A percentile compares a stretch with the other conserved stretches of the same genome.
Evolutionary conservation across 2,329 filamentous ascomycete species (phyloP).

Genomic region (Chaetomium sp.): DNA sequence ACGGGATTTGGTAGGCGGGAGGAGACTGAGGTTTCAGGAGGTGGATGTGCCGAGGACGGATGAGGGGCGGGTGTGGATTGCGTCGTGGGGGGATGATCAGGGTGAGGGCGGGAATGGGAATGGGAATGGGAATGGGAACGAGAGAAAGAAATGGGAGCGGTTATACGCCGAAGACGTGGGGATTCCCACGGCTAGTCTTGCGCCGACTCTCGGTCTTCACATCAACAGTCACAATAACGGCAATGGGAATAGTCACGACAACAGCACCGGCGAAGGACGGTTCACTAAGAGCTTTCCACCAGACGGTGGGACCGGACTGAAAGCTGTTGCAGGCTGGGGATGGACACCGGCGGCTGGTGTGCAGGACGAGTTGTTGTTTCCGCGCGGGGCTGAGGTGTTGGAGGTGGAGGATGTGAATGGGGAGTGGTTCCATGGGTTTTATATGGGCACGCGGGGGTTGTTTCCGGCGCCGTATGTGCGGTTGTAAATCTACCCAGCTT

Average conservation of each 20-base stretch:
- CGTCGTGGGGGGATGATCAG: slow-evolving; percentile 41
- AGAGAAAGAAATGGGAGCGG: slow-evolving; percentile 33
- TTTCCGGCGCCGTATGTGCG: slow-evolving; percentile 73
- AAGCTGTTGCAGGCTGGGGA: slow-evolving; percentile 62
- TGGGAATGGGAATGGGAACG: slow-evolving; percentile 16
- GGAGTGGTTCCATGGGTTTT: slow-evolving; percentile 84
- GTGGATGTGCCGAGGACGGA: background rate
- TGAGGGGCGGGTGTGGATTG: slow-evolving; percentile 37
- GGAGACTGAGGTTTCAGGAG: slow-evolving; percentile 56
- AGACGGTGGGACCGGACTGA: slow-evolving; percentile 64
- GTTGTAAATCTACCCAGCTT: background rate
- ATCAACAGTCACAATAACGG: too few species aligned
- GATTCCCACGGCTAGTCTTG: slow-evolving; percentile 24
- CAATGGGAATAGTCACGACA: too few species aligned
- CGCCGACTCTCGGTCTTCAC: background rate
- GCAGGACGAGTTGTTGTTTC: slow-evolving; percentile 75
- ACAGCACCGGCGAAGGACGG: slow-evolving; percentile 15
- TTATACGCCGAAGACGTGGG: slow-evolving; percentile 48
- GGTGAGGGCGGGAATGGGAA: slow-evolving; percentile 17
- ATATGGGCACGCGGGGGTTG: slow-evolving; percentile 71
- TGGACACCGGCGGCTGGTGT: slow-evolving; percentile 65
- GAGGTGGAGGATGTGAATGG: slow-evolving; percentile 85
- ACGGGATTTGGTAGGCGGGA: slow-evolving; percentile 71
- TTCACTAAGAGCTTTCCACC: slow-evolving; percentile 54
- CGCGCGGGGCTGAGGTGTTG: slow-evolving; percentile 70